Evolutionary conservation across 2,329 filamentous ascomycete genomes (phyloP), one percentile per base, ranked within the genome.

Genomic region (Ophiostoma perfectum): DNA sequence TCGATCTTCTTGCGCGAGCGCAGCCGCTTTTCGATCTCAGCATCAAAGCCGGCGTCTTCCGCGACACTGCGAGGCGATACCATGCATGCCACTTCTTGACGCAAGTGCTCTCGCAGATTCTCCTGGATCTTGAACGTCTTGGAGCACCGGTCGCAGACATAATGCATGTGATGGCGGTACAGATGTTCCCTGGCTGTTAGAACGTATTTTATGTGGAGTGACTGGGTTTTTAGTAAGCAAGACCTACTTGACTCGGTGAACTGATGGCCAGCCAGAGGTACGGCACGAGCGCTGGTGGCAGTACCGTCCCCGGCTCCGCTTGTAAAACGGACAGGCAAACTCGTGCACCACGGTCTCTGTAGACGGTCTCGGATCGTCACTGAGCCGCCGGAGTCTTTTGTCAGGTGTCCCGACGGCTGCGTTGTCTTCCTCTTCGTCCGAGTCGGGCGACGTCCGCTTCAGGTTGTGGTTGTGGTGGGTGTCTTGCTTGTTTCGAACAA

Each of bases 241-340:
- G 0, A 42, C 74, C 47, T 69, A 77, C 74, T 81, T 80, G 72
- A 80, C 76, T 0, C 78, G 74, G 66, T 79, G 78, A 0, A 79
- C 77, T 6, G 75, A 78, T 1, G 75, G 76, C 75, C 78, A 80
- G 1, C 78, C 77, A 0, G 76, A 77, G 0, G 77, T 76, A 14
- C 77, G 76, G 70, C 78, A 80, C 0, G 75, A 75, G 1, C 76
- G 73, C n/a, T 75, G 72, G 39, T 75, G 74, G 52, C 74, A 75
- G 67, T 79, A 79, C 27, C 75, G 75, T 7, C 74, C 72, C 0
- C 77, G 77, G 65, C 79, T 77, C 64, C 78, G 76, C 70, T 80
- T 80, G 73, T 75, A 79, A 67, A 77, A 81, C 0, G 79, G 79
- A 66, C 79, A 80, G 4, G 78, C 78, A 49, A 70, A 72, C 65